Evolutionary conservation across 441 rosid genomes (phyloP), one percentile per base, ranked within the genome.

Genomic region (Dalechampia spathulata): DNA sequence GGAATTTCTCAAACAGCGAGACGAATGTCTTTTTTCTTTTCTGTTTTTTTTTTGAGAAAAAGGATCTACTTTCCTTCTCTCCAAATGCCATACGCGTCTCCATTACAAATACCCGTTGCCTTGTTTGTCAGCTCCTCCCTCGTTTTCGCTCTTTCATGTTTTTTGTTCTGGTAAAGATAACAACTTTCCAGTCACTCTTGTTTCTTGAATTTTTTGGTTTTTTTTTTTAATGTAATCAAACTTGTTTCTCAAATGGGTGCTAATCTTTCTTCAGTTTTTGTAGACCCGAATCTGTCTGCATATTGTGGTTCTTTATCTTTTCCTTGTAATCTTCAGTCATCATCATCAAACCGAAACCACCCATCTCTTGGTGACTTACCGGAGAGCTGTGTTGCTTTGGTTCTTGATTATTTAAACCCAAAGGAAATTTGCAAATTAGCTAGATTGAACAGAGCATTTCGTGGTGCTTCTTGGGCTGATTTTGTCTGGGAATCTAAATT

Each of bases 391-490:
- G 96, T 79, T 59, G 99, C 99, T 46, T 62, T 57, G 54, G 67
- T 89, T 46, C 47, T 92, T 52, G 76, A 39, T 52, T 60, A 72
- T 62, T 68, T 92, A 72, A 89, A 83, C 68, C 96, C 99, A 0
- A 71, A 76, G 2, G 93, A 92, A 45, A 58, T 70, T 32, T 85
- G 87, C 49, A 62, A 68, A 47, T 65, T 90, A 48, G 85, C 95
- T 23, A 72, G 71, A 34, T 60, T 90, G 61, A 85, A 79, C 63
- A 71, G 76, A 44, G 64, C 84, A 5, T 90, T 87, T 59, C 83
- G 78, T 37, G 80, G 82, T 1, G 94, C 94, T 32, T 90, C 97
- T 9, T 81, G 79, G 27, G 97, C 97, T 47, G 87, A 90, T 78
- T 87, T 87, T 66, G 75, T 90, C 3, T 90, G 97, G 97, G 91